Evolutionary conservation across 2,329 filamentous ascomycete genomes (phyloP), one percentile per base, ranked within the genome.

Genomic region (Penicillium verrucosum): DNA sequence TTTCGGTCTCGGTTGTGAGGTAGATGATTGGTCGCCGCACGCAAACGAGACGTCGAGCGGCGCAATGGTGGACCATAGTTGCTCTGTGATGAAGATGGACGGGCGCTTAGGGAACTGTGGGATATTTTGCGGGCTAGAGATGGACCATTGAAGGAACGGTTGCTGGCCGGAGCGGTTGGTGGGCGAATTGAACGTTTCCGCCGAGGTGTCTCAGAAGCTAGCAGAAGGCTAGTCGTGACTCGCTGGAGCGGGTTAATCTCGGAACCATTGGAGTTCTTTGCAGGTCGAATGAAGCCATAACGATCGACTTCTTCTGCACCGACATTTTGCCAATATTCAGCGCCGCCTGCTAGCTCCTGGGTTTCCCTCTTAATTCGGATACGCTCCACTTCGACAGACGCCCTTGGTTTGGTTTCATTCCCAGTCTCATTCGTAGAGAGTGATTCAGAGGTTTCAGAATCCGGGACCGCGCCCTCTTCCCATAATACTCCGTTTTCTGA

Each of bases 271-370:
- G 65, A 60, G 21, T 71, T 69, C 12, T 60, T 63, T 6, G 67
- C 57, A n/a, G 61, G 60, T 11, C 70, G 71, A 50, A 88, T 87
- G 71, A 88, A 88, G 10, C 85, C 85, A 67, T 87, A 88, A 57
- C 85, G 78, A 68, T 88, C 85, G 4, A 87, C 83, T 59, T 86
- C 80, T 14, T 75, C 80, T 6, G 78, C 81, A 18, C 81, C 76
- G 11, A 88, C 73, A 68, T 87, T 80, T 58, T 83, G 78, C 85
- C 85, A 88, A 62, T 87, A 84, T 61, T 88, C 85, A 47, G 86
- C 80, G 2, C 85, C 85, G 8, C 85, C 85, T 23, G 85, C 84
- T 32, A 82, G 70, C 70, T 87, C 85, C 48, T 78, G 75, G 11
- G 80, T 75, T 60, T 85, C 81, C 61, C 80, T 77, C 48, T 75